Base-by-base conservation (phyloP, 305 asterid species). In the Solanum hybrid region DNA sequence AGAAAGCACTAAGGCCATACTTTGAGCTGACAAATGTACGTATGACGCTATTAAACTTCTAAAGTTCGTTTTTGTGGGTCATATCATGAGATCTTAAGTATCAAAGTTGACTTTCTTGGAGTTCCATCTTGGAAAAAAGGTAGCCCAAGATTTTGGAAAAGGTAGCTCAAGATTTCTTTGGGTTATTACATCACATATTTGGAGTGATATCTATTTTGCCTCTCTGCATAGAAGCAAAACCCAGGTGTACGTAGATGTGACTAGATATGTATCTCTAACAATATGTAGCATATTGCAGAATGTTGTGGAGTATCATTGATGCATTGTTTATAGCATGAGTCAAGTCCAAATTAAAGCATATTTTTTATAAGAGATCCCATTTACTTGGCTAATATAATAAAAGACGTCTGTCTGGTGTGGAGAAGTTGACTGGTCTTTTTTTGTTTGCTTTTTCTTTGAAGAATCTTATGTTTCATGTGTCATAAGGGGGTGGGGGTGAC, bases 11-110 rank as follows among this genome's bases (percentile, higher is more conserved):
- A 91, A 93, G 98, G 90, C 99, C 99, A 41, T 97, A 97, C 95
- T 97, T 96, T 88, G 99, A 96, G 93, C 99, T 97, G 89, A 96
- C 99, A 65, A 97, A 97, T 94, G 99, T 97, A 91, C 92, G 99
- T 92, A 78, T 15, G 76, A 38, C 29, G 26, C 85, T 85, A 20
- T 68, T 84, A 34, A 81, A 76, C 15, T 70, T 86, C 2, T 22
- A 3, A 85, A 83, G 5, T 31, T 22, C 2, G 5, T 85, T 15
- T 45, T 84, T 83, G 72, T 82, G 39, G 73, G 37, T 83, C 38
- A 83, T 83, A 41, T 41, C 5, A 26, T 84, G 22, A 31, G 77
- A 84, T 84, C 75, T 15, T 1, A 10, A 15, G 11, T 45, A 57
- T 85, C n/a, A 32, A 85, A 11, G 88, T 85, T 85, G 88, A 57